Conservation (phyloP, 768 basidiomycete genomes). For the Leccinum subgranulosum region DNA sequence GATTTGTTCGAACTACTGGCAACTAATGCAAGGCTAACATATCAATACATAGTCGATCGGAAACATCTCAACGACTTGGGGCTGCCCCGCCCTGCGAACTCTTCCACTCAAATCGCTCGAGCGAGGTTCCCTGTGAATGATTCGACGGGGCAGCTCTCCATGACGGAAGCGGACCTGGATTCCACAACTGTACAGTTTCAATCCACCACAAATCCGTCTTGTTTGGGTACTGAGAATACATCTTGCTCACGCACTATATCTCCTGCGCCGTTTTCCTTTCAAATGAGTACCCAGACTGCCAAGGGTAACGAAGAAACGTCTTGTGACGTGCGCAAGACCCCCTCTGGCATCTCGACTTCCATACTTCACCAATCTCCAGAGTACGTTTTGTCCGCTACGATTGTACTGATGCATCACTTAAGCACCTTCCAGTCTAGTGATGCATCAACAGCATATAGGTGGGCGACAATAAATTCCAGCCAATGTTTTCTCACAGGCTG, state of each 20-base stretch:
- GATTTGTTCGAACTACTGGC: neutral
- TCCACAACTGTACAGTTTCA: neutral
- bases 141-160: neutral
- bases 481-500: neutral
- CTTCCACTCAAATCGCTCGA: neutral
- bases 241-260: no score
- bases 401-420: neutral
- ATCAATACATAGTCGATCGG: conserved; percentile 53
- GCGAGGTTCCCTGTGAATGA: neutral
- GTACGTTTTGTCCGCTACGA: neutral
- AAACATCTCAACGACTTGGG: conserved; percentile 36
- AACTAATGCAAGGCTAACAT: conserved; percentile 8
- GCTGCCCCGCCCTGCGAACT: conserved; percentile 40
- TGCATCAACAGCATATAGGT: conserved; percentile 39
- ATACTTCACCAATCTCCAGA: neutral
- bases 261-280: neutral
- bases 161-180: neutral
- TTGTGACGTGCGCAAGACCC: neutral
- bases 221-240: no score
- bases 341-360: neutral
- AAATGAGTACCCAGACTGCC: neutral
- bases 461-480: neutral
- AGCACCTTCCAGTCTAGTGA: conserved; percentile 17
- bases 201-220: neutral
- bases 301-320: neutral